Evolutionary conservation across 129 eudicot genomes (phyloP), one percentile per base, ranked within the genome.

Genomic region (Erigeron canadensis): DNA sequence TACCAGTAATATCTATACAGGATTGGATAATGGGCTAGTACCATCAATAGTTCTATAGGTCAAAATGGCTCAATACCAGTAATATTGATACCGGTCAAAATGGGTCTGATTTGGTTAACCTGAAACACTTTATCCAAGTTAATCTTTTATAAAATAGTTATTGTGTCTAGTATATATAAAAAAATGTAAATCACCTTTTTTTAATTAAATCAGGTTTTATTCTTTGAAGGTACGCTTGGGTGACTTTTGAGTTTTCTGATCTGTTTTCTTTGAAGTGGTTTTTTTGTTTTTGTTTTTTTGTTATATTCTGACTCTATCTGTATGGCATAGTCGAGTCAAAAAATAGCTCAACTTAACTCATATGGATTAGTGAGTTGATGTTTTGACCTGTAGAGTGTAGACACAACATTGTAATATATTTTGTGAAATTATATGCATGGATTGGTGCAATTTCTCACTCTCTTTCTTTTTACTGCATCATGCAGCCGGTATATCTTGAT

Each of bases 401-500:
- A 18, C 48, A 4, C 0, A 10, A 15, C 16, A 22, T 13, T 41
- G 46, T n/a, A 38, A 40, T 73, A 16, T 16, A 18, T 8, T 17
- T 13, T 79, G 38, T 45, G 59, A 48, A 54, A 22, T 53, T 50
- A 51, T 65, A 54, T 55, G 57, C 65, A 54, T 43, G 62, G 10
- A 23, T 57, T 18, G 17, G 12, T 56, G 42, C 51, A 46, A 17
- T 46, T 76, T 63, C 71, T 73, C 34, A 53, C 58, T 17, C 11
- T 18, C 56, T 65, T 40, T 39, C 22, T 40, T 28, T 67, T 61
- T 42, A 62, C 64, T 85, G 74, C 59, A 65, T 67, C 74, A 23
- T 46, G 71, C 96, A 93, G 97, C 84, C 88, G 28, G 63, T 75
- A 22, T 90, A 90, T 78, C 96, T 90, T 54, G 97, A 95, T 73